Evolutionary conservation across 2,329 filamentous ascomycete species (phyloP).

Genomic region (Botrytis deweyae): DNA sequence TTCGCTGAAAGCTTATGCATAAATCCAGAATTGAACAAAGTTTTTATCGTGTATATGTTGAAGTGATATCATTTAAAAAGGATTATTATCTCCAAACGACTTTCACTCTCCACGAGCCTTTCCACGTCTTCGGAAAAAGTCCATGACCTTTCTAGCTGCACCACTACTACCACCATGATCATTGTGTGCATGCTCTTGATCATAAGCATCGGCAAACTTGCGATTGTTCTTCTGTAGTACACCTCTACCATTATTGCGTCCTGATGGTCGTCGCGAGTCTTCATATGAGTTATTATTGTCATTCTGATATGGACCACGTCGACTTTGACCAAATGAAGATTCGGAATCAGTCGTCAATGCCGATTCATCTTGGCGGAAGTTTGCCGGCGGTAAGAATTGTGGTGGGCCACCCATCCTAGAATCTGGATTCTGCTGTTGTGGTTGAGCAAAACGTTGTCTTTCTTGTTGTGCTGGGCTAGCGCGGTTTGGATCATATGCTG

Average conservation of each 20-base stretch:
- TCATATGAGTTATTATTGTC: conserved; percentile 30
- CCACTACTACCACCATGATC: conserved; percentile 77
- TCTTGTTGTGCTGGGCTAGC: conserved; percentile 39
- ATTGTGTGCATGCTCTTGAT: conserved; percentile 66
- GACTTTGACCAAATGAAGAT: conserved; percentile 34
- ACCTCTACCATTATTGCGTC: conserved; percentile 40
- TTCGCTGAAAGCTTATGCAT: conserved; percentile 18
- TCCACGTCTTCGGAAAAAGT: conserved; percentile 92
- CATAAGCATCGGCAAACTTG: conserved; percentile 84
- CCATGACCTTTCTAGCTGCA: conserved; percentile 91
- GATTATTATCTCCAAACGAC: neutral
- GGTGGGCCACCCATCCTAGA: conserved; percentile 29
- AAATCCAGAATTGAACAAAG: conserved; percentile 20
- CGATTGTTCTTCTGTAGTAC: conserved; percentile 83
- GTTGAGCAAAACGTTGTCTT: conserved; percentile 47
- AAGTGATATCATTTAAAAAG: conserved; percentile 7
- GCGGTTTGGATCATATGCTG: conserved; percentile 33
- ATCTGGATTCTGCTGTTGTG: conserved; percentile 39
- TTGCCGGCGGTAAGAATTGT: conserved; percentile 35
- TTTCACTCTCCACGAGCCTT: conserved; percentile 49
- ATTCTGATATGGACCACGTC: conserved; percentile 26
- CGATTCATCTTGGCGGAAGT: conserved; percentile 36
- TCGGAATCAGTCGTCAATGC: conserved; percentile 37
- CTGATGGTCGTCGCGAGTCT: conserved; percentile 30
- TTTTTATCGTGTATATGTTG: conserved; percentile 15